Evolutionary conservation across 176 grass and related monocot species (phyloP), one percentile per base, ranked within the genome.

Genomic region (Urochloa ruziziensis): DNA sequence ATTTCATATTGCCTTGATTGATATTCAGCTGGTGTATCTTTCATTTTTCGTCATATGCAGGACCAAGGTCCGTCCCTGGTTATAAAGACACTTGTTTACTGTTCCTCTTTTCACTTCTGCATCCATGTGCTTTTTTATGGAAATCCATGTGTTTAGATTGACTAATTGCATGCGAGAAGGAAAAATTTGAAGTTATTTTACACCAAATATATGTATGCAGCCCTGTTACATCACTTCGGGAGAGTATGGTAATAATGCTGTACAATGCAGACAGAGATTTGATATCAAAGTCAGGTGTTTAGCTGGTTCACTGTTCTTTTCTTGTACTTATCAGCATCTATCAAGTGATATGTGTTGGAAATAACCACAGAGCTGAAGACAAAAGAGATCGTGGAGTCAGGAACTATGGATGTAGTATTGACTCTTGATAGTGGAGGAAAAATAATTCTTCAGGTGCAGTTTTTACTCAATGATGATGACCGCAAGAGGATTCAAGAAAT

Each of bases 391-490:
- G 46, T 90, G 54, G 88, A 90, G 72, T 77, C 79, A 81, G 88
- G 88, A 78, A 82, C 43, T 36, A 63, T 35, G 53, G 88, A 86
- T 81, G 71, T 34, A 75, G 21, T 81, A 28, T 75, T 85, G 47
- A 63, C 21, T 72, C 78, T 86, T 82, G 72, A 77, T 6, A 71
- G 35, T 64, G 78, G 83, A 64, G 83, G 66, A 30, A n/a, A 17
- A 54, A 42, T 86, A 47, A 58, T 82, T 78, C 83, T 90, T 51
- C 64, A 62, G 46, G 43, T 90, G 56, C 63, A 77, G 56, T 82
- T 90, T 35, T n/a, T 72, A n/a, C 88, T 90, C 23, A 90, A 48
- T n/a, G 83, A 90, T 65, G 83, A 82, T 63, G 88, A 86, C 15
- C 83, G 88, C 54, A 86, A 82, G 62, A 33, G 83, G 35, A 70